Percentiles rank a stretch among this genome's conserved stretches.
These are phyloP conservation scores for Magnaporthales sp. DNA, from an alignment of 2,329 filamentous ascomycete genomes.

Conservation along the genomic window DNA sequence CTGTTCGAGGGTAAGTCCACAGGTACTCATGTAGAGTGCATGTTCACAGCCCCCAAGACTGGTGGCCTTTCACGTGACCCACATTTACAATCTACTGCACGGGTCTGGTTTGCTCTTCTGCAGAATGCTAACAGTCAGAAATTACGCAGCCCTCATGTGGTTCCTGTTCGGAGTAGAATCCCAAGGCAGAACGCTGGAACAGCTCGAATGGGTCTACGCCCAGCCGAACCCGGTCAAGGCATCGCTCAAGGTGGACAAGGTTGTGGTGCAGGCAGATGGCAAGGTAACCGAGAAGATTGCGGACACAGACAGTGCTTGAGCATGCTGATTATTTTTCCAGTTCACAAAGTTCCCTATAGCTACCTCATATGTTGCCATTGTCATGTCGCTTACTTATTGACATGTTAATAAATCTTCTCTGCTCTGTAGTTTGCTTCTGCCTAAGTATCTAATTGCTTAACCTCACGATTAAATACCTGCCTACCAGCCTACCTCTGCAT, in stretches of 20 bases:
- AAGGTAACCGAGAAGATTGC: slow-evolving; percentile 36
- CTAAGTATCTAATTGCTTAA: too few relatives aligned
- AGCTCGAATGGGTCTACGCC: slow-evolving; percentile 40
- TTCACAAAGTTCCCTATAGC: too few relatives aligned
- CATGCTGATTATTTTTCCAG: background rate
- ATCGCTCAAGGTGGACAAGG: slow-evolving; percentile 35
- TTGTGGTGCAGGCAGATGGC: slow-evolving; percentile 35
- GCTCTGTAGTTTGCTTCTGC: too few relatives aligned
- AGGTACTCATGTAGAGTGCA: too few relatives aligned
- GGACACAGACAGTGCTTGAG: background rate
- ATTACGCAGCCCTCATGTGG: slow-evolving; percentile 24
- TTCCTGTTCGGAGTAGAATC: slow-evolving; percentile 39
- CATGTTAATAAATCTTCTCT: too few relatives aligned
- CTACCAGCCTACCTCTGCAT: too few relatives aligned
- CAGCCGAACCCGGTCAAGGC: slow-evolving; percentile 41
- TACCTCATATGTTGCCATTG: too few relatives aligned
- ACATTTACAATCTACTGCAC: too few relatives aligned
- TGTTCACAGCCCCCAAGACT: too few relatives aligned
- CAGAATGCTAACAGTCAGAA: background rate
- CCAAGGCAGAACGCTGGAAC: slow-evolving; percentile 39
- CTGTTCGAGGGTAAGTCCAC: slow-evolving; percentile 23
- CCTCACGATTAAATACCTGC: too few relatives aligned
- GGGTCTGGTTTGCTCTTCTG: background rate
- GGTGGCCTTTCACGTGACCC: too few relatives aligned
- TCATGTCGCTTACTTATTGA: too few relatives aligned